A percentile compares a stretch with the other conserved stretches of the same genome.
These are phyloP conservation scores for Fragaria iinumae DNA, from an alignment of 306 rosid species.

Conservation along the genomic window DNA sequence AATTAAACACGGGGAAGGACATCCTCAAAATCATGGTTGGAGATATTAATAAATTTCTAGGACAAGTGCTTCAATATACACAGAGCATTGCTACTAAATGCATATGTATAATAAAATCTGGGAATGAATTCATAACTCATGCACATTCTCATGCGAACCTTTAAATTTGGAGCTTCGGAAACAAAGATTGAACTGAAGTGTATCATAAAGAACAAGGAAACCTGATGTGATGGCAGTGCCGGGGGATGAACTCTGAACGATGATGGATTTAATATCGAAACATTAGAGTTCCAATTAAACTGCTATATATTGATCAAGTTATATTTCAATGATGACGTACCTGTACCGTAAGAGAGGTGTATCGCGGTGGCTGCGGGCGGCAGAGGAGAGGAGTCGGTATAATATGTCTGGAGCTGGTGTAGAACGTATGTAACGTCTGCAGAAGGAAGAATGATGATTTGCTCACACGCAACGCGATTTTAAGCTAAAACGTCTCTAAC, in stretches of 20 bases:
- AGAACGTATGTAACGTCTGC: conserved; percentile 30
- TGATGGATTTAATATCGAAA: background rate
- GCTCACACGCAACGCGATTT: conserved; percentile 54
- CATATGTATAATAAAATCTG: background rate
- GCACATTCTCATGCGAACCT: background rate
- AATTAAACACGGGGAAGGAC: background rate
- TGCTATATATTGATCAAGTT: background rate
- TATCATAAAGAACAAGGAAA: background rate
- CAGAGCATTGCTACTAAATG: background rate
- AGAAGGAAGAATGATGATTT: conserved; percentile 35
- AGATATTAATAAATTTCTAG: background rate
- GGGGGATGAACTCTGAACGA: background rate
- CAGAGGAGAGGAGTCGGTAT: conserved; percentile 8
- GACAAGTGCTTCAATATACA: background rate
- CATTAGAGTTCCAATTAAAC: background rate
- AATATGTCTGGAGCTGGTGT: conserved; percentile 30
- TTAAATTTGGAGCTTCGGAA: background rate
- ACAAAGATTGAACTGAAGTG: background rate
- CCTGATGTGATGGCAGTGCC: background rate
- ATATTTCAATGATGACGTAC: background rate
- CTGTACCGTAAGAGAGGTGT: background rate
- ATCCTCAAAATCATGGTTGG: background rate
- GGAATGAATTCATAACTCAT: background rate
- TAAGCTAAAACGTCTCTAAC: conserved; percentile 46
- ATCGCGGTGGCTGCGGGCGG: background rate